Conservation (phyloP, 73 alveolate species). For the Paramecium sonneborni region DNA sequence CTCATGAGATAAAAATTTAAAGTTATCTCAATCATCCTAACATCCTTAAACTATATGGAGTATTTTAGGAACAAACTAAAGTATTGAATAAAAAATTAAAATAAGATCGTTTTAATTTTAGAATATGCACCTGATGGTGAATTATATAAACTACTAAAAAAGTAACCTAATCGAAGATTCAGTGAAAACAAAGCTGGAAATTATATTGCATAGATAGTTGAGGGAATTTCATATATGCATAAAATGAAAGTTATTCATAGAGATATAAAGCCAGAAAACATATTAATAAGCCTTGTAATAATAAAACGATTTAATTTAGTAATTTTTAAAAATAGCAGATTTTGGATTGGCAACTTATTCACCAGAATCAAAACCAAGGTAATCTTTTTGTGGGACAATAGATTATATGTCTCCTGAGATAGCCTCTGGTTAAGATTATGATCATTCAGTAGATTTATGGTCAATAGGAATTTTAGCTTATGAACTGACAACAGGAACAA, state of each 20-base stretch:
- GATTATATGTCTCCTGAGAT: constrained; percentile 95
- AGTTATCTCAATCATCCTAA: constrained; percentile 87
- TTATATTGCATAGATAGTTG: constrained; percentile 83
- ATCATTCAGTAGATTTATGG: constrained; percentile 83
- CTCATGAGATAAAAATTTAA: constrained; percentile 89
- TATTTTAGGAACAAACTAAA: constrained; percentile 92
- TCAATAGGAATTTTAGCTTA: constrained; percentile 79
- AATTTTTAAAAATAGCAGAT: constrained; percentile 79
- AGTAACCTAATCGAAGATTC: constrained; percentile 67
- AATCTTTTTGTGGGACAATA: constrained; percentile 93
- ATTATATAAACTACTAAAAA: constrained; percentile 77
- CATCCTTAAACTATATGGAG: constrained; percentile 88
- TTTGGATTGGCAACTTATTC: constrained; percentile 85
- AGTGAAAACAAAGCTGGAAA: constrained; percentile 75
- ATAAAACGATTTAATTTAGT: neutral
- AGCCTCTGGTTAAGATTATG: constrained; percentile 76
- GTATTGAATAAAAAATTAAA: neutral
- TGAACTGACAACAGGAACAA: constrained; percentile 82
- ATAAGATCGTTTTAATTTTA: constrained; percentile 77
- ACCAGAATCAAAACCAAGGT: constrained; percentile 79
- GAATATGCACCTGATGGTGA: constrained; percentile 97
- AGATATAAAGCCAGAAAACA: constrained; percentile 97
- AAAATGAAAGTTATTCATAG: constrained; percentile 89
- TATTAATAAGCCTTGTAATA: constrained; percentile 61
- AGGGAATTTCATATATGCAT: constrained; percentile 92